phyloP scores from a whole-genome alignment of 129 eudicot genomes.

The Helianthus annuus region HanXRQr2.0-SUNRISE NC_035446.2:5677623-5678122 shows the following conservation, averaged over 20 bases:
- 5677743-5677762: not conserved
- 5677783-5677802: not conserved
- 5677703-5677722: constrained; percentile 2
- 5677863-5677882: not conserved
- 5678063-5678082: too few species aligned
- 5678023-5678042: too few species aligned
- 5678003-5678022: too few species aligned
- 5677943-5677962: too few species aligned
- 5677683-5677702: not conserved
- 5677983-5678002: too few species aligned
- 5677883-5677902: too few species aligned
- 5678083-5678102: too few species aligned
- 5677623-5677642: constrained; percentile 18
- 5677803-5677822: not conserved
- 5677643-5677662: constrained; percentile 23
- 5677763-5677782: not conserved
- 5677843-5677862: not conserved
- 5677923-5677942: too few species aligned
- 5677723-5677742: not conserved
- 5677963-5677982: too few species aligned
- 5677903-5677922: too few species aligned
- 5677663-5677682: not conserved
- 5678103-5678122: too few species aligned
- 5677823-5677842: not conserved
- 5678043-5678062: too few species aligned